Evolutionary conservation across 2,329 filamentous ascomycete genomes (phyloP).

Genomic region (Colletotrichum acutatum): DNA sequence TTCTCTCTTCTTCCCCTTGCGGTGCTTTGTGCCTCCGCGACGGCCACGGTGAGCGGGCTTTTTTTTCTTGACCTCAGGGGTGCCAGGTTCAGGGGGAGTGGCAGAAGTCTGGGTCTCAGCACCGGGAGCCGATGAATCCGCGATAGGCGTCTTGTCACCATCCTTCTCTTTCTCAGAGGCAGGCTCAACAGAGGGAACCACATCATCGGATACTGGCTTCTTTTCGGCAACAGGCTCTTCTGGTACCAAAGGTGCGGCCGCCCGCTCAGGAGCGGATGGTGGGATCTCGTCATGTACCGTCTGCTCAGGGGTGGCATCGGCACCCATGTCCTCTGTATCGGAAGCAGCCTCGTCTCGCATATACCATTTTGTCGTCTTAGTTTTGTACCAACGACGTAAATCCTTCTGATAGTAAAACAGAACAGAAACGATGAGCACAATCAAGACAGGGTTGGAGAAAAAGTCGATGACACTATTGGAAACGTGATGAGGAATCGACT

Average conservation of each 20-base stretch:
- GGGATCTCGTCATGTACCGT: slow-evolving; percentile 17
- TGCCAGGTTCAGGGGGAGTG: slow-evolving; percentile 26
- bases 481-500: slow-evolving; percentile 61
- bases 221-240: slow-evolving; percentile 4
- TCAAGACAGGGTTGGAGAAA: slow-evolving; percentile 64
- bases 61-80: slow-evolving; percentile 71
- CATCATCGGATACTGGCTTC: neutral
- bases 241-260: neutral
- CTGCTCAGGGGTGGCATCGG: slow-evolving; percentile 20
- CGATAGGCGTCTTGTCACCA: neutral
- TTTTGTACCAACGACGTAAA: slow-evolving; percentile 51
- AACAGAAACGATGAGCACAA: slow-evolving; percentile 55
- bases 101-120: neutral
- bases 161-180: neutral
- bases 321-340: slow-evolving; percentile 26
- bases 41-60: slow-evolving; percentile 77
- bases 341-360: slow-evolving; percentile 42
- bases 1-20: slow-evolving; percentile 65
- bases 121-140: neutral
- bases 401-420: slow-evolving; percentile 59
- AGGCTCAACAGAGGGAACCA: neutral
- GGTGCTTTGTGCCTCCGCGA: slow-evolving; percentile 77
- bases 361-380: slow-evolving; percentile 38
- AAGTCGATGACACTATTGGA: slow-evolving; percentile 64
- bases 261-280: neutral